Percentiles rank a stretch among this genome's conserved stretches.
These are phyloP conservation scores for Epichloe scottii DNA, from an alignment of 2,329 filamentous ascomycete species.

Conservation along the genomic window DNA sequence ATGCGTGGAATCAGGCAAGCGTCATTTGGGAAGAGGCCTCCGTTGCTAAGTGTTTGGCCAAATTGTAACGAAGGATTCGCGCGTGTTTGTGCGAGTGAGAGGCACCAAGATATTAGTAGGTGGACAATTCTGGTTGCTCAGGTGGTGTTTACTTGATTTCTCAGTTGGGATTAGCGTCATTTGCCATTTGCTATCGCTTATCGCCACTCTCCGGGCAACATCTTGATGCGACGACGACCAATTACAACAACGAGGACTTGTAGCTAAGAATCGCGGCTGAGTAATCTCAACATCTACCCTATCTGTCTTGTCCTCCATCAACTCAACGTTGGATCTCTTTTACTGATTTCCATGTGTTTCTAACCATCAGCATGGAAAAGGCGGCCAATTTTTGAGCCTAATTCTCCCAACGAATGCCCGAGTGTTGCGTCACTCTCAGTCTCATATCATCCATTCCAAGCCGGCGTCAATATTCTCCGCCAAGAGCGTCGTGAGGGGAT, in stretches of 20 bases:
- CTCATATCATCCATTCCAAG: no score
- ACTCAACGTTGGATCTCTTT: neutral
- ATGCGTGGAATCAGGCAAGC: neutral
- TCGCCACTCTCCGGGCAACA: conserved; percentile 3
- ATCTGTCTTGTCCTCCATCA: neutral
- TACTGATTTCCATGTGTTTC: neutral
- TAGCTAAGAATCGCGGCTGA: neutral
- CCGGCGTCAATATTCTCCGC: neutral
- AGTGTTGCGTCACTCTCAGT: neutral
- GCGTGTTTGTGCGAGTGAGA: neutral
- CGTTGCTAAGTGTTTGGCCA: neutral
- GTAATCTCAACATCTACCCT: neutral
- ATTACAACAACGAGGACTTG: no score
- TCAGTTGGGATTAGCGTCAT: conserved; percentile 2
- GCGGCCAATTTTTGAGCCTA: neutral
- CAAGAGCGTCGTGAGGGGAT: neutral
- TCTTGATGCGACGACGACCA: neutral
- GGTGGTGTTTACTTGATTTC: conserved; percentile 7
- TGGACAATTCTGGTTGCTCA: neutral
- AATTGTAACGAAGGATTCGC: neutral
- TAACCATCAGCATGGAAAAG: neutral
- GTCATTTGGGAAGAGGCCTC: neutral
- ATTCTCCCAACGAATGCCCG: neutral
- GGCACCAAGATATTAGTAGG: no score
- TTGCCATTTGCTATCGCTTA: neutral